Evolutionary conservation across 2,329 filamentous ascomycete genomes (phyloP), one percentile per base, ranked within the genome.

Genomic region (Fusarium sp.): DNA sequence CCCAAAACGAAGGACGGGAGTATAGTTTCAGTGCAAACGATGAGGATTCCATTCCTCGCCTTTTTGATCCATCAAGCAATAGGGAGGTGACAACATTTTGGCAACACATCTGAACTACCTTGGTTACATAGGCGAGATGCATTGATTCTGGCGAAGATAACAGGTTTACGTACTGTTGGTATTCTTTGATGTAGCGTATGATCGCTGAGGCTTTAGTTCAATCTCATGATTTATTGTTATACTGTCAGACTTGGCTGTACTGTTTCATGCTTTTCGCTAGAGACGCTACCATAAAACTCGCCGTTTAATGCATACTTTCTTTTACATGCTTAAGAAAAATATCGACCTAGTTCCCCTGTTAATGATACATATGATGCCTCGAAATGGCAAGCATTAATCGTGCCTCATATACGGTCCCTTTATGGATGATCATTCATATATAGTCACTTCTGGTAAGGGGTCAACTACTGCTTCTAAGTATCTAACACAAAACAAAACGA

Each of bases 201-300:
- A 35, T 8, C 6, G 8, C 4, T 2, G 4, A 24, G n/a, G 12
- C 6, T 24, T 24, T 32, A 5, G 12, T 35, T 7, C 8, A 9
- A 13, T 35, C n/a, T 24, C 15, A 35, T 11, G 15, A 10, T 35
- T 24, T n/a, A 3, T 11, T 51, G 4, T 8, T 11, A 14, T n/a
- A 24, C 8, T 1, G 9, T 35, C 22, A 35, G 17, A 35, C 12
- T 15, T 3, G 3, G 5, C 20, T 30, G 20, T 50, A 9, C 14
- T 30, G 1, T n/a, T n/a, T 9, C 10, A 18, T 32, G 22, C 22
- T 1, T 51, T 20, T 24, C 6, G 0, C 3, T 20, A 8, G 6
- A 24, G n/a, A 24, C 15, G 12, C 26, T 10, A 1, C 18, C 13
- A 12, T 13, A 12, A 30, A 18, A 7, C 8, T 11, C 14, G 8